Evolutionary conservation across 352 stramenopile species (phyloP).

Genomic region (Thalassiosira allenii): DNA sequence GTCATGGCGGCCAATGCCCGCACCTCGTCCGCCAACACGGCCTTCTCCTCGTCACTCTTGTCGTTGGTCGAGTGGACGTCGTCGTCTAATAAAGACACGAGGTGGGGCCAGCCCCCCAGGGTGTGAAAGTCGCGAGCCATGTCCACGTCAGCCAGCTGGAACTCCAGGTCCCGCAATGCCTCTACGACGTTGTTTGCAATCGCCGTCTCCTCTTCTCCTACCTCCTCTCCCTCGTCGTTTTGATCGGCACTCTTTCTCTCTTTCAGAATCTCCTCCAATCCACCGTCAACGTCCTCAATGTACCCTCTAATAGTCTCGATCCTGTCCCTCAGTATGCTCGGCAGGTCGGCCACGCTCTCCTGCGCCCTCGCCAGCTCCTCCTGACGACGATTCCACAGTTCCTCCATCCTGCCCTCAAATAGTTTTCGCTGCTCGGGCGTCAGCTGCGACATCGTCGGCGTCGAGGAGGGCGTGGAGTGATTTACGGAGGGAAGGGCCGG

Average conservation of each 20-base stretch:
- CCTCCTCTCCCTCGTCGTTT: constrained; percentile 21
- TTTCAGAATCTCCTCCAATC: constrained; percentile 22
- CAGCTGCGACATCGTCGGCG: neutral
- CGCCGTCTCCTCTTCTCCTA: neutral
- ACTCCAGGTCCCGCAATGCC: constrained; percentile 81
- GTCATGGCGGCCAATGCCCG: constrained; percentile 70
- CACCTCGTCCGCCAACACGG: constrained; percentile 45
- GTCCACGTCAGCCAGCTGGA: constrained; percentile 81
- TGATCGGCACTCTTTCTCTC: constrained; percentile 10
- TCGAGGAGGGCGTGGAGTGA: constrained; percentile 6
- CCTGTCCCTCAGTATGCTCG: constrained; percentile 69
- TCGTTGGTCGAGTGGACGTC: constrained; percentile 35
- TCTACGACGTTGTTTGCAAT: constrained; percentile 58
- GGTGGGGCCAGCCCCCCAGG: constrained; percentile 75
- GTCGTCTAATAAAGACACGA: constrained; percentile 71
- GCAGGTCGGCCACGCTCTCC: constrained; percentile 69
- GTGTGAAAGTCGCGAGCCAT: constrained; percentile 86
- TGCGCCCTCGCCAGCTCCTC: constrained; percentile 65
- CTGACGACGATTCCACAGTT: constrained; percentile 79
- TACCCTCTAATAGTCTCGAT: constrained; percentile 71
- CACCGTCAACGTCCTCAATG: constrained; percentile 53
- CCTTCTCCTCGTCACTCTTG: constrained; percentile 8
- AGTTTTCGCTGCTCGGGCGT: constrained; percentile 41
- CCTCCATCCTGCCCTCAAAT: constrained; percentile 74
- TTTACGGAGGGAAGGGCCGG: constrained; percentile 53